These are phyloP conservation scores for Erythrophleum ivorense DNA, from an alignment of 331 rosid species.

Conservation along the genomic window DNA sequence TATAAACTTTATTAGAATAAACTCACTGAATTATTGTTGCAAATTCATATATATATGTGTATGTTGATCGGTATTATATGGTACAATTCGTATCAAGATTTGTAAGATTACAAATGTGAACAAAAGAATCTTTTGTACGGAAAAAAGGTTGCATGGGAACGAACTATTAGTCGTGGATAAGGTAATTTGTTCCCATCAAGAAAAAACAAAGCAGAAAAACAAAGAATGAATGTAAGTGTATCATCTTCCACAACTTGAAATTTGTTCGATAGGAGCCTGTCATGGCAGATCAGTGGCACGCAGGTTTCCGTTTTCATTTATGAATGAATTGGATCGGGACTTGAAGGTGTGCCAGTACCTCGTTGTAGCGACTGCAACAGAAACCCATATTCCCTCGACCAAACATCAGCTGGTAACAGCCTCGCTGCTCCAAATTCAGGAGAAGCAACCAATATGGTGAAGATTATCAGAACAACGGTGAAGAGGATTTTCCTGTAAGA, in stretches of 20 bases:
- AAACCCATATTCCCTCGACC: constrained; percentile 36
- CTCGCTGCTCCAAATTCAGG: constrained; percentile 55
- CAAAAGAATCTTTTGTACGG: constrained; percentile 4
- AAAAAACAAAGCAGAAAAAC: not conserved
- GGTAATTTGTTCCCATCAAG: not conserved
- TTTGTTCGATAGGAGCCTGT: no score
- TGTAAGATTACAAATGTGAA: not conserved
- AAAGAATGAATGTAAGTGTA: not conserved
- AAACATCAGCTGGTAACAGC: constrained; percentile 45
- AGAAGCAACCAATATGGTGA: constrained; percentile 40
- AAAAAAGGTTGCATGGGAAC: not conserved
- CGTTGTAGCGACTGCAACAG: constrained; percentile 51
- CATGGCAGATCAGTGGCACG: no score
- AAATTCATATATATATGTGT: not conserved
- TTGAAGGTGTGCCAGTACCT: constrained; percentile 36
- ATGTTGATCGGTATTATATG: not conserved
- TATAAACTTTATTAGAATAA: no score
- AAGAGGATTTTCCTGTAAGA: constrained; percentile 39
- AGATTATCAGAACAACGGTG: constrained; percentile 35
- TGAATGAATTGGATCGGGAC: constrained; percentile 47
- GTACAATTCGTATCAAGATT: not conserved
- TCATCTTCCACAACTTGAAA: no score
- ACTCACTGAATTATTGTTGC: not conserved
- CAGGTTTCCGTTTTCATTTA: not conserved
- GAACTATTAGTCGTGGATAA: not conserved